Evolutionary conservation across 805 yeast species (phyloP), one percentile per base, ranked within the genome.

Genomic region (Saturnispora quitensis): DNA sequence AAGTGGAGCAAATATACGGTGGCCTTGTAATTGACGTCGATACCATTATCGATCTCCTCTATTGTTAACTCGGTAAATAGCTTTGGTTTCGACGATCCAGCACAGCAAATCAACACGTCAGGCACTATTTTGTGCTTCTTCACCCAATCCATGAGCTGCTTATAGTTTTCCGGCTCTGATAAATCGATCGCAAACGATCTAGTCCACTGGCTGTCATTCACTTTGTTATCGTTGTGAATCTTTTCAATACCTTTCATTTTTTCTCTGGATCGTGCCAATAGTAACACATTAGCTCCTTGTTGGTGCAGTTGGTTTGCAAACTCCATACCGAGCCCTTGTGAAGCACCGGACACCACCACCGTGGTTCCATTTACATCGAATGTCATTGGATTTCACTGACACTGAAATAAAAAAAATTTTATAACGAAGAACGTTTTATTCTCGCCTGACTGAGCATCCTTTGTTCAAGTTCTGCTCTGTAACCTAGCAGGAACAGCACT

Each of bases 281-380:
- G 67, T 1, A 85, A 70, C 1, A 90, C 86, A 50, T 78, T 75
- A 36, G 89, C 85, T 3, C 84, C 82, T 18, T 63, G 58, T 3
- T 48, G n/a, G 24, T 58, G 61, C 2, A 72, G 54, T 51, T 76
- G 73, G 42, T 71, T 69, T 0, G 95, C 96, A 52, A 91, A 66
- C 38, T 84, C 86, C 3, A 81, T 81, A 0, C 99, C 99, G 1
- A 91, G 71, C 0, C 99, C 99, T 62, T 91, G 99, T 0, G 97
- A 89, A 0, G 89, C 98, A 3, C 99, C 99, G 0, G 96, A 79
- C n/a, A 91, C 75, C 17, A 91, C 74, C 3, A 84, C 89, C 1
- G 77, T 63, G 62, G 76, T 77, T 27, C 76, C 76, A 48, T 74
- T 70, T 10, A 77, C 70, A 13, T 51, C 54, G 36, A 62, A 62